Base-by-base conservation (phyloP, 78 protist species). In the Dictyostelium brefeldianum region DNA sequence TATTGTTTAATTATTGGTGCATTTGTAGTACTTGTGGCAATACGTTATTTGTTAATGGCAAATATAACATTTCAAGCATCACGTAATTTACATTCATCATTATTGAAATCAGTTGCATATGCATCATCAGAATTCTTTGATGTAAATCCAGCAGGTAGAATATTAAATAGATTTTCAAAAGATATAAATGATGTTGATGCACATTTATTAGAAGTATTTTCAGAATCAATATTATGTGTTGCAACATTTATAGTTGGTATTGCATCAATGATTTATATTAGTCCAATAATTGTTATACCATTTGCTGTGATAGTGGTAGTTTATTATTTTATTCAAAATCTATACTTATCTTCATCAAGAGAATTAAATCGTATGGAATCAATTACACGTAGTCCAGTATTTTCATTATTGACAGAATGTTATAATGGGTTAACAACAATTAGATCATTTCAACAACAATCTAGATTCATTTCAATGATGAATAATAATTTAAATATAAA, bases 381-480 rank as follows among this genome's bases (percentile, higher is more conserved):
- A 4, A 79, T 96, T 43, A 4, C 98, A 15, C 27, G 97, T 4
- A 78, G 97, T 5, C 99, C 99, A 14, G 12, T 98, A 15, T 97
- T 36, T 70, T 50, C 98, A 36, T 41, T 41, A 50, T 96, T 98
- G 82, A n/a, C 85, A 1, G 98, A 96, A 36, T 70, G 97, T 6
- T 92, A 97, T 64, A 64, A 59, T 65, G 99, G 99, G 17, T 74
- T 97, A 71, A 10, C 92, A 17, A 95, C 99, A 46, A 95, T 99
- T 51, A 91, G 99, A 41, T 89, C 99, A 4, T 97, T 89, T 62
- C 67, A 62, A 46, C 69, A 36, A 31, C 80, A 70, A 54, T 54
- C 69, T 15, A n/a, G 89, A 69, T 80, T 96, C 48, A 48, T 71
- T 4, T 8, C 50, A 31, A 22, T 18, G 31, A 25, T 78, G 46